phyloP scores from a whole-genome alignment of 495 filamentous ascomycete species.

The Daldinia concentrica region DNA sequence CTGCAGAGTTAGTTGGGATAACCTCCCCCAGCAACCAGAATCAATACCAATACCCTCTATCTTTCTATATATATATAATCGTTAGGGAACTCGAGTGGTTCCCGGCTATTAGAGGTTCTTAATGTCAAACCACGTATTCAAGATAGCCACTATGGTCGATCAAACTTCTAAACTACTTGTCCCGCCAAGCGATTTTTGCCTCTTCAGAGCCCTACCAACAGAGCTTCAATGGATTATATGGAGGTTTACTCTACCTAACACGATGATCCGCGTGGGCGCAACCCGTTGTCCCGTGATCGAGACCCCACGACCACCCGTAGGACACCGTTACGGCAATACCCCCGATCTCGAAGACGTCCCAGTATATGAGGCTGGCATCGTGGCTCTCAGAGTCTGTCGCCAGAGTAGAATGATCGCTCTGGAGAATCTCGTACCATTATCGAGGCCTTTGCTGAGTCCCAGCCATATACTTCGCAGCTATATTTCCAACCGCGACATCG shows the following conservation, averaged over 20 bases:
- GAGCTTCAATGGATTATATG: neutral
- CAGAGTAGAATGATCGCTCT: neutral
- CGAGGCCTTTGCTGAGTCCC: neutral
- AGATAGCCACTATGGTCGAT: too few species aligned
- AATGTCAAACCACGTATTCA: neutral
- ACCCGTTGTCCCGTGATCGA: neutral
- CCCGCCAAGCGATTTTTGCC: neutral
- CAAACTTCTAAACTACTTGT: neutral
- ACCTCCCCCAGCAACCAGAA: too few species aligned
- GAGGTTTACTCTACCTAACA: neutral
- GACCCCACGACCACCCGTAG: neutral
- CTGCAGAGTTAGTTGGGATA: too few species aligned
- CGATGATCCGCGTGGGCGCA: neutral
- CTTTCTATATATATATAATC: neutral
- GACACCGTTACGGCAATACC: neutral
- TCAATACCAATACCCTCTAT: too few species aligned
- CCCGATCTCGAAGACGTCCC: neutral
- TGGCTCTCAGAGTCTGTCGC: neutral
- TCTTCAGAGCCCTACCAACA: neutral
- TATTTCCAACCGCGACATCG: neutral
- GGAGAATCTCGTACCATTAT: neutral
- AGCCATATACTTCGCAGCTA: neutral
- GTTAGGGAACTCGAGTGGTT: neutral
- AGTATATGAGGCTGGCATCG: neutral
- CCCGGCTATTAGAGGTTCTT: neutral